Base-by-base conservation (phyloP, 768 basidiomycete species). In the Tricholoma sp. region DNA sequence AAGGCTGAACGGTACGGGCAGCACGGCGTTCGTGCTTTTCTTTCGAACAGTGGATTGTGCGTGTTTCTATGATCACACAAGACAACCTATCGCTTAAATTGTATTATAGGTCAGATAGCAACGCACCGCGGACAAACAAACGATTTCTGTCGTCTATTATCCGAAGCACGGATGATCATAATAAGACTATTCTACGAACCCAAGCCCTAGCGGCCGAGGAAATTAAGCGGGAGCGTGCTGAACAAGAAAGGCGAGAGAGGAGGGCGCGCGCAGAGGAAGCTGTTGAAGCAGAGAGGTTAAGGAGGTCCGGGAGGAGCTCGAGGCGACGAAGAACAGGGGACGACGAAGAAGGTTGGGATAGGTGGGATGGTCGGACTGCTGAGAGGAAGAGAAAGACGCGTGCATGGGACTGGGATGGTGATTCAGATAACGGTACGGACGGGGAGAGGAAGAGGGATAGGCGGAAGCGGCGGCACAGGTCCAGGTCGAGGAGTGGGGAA, bases 141-240 rank as follows among this genome's bases (percentile, higher is more conserved):
- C 88, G 89, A 0, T 91, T 91, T 66, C 73, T 91, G 24, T 80
- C 83, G 0, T 86, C 88, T 18, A 94, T 99, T 58, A 94, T 99
- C 55, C 84, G 87, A 62, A 94, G 83, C 61, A 97, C 97, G 4
- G 95, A 97, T 67, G 95, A 95, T 56, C 97, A 99, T 66, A 99
- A 99, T 70, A 85, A 88, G 71, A 85, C 89, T 11, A 76, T 99
- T 47, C 68, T 91, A 18, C 81, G 81, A 54, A 80, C 88, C 24
- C 89, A 91, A 70, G 86, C 86, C 0, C 68, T 74, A 11, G 87
- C 89, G 33, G 86, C 88, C 1, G 79, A 88, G 60, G 89, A 91
- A 61, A 74, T 84, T n/a, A 86, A 89, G 56, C 73, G 72, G 28
- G 85, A 85, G 59, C 71, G 83, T 24, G 80, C 84, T n/a, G 88